Base-by-base conservation (phyloP, 2,329 filamentous ascomycete genomes). In the Amauroascus niger region DNA sequence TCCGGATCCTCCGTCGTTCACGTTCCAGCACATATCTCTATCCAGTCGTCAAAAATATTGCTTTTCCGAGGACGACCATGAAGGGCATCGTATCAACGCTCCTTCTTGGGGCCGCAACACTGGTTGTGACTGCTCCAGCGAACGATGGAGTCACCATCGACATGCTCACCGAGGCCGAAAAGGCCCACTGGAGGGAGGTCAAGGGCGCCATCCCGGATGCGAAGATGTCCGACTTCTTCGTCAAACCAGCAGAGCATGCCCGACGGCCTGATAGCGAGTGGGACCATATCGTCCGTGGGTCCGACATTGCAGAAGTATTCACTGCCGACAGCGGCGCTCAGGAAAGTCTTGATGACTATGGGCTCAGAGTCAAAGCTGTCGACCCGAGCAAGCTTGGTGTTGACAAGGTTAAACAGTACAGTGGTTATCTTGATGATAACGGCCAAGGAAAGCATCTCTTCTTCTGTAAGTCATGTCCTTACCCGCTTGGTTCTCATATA, bases 401-500 rank as follows among this genome's bases (percentile, higher is more conserved):
- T 67, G 93, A 98, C 71, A 62, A 74, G 60, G 90, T 97, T 66
- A 97, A 95, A 82, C 93, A 98, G 73, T 97, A 95, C 80, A 95
- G 87, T 65, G 93, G 93, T 57, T 98, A 98, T 73, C 83, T 98
- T 40, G 93, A 98, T 70, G 89, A 98, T 64, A 86, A 97, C 57
- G 88, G 93, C 68, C 84, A 91, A 61, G 93, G 97, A 72, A 97
- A 97, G 82, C 93, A 98, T 72, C 76, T 98, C 57, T 98, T 98
- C 71, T 98, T 97, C 76, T 98, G 91, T 94, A 74, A 79, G 87
- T 73, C n/a, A n/a, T n/a, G 11, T 18, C 16, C 1, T 6, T 6
- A 2, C 48, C 8, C 14, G 9, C 6, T 28, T 28, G 13, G 6
- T 37, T 33, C 44, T 37, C 24, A 8, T 44, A 1, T 16, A 9